Percentiles rank a stretch among this genome's conserved stretches.
Conservation (phyloP, 257 asterid genomes). For the Primulina eburnea region DNA sequence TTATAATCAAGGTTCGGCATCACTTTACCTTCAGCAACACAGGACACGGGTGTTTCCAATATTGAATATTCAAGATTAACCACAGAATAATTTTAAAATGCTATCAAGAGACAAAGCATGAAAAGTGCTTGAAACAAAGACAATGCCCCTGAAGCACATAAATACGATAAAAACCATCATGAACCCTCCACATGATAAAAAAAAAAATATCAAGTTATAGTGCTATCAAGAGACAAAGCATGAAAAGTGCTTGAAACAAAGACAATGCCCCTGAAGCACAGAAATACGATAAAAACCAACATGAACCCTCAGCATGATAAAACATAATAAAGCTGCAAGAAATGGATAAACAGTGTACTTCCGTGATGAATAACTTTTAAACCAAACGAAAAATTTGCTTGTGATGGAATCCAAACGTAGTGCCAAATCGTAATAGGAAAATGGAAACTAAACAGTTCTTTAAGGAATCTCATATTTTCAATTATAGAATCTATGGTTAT, state of each 20-base stretch:
- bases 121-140: too few species aligned
- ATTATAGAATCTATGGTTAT: not conserved
- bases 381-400: not conserved
- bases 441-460: slow-evolving; percentile 8
- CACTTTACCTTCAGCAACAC: not conserved
- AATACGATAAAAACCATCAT: too few species aligned
- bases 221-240: too few species aligned
- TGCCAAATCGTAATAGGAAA: not conserved
- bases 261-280: too few species aligned
- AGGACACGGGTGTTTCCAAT: not conserved
- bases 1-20: not conserved
- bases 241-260: too few species aligned
- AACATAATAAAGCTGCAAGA: slow-evolving; percentile 1
- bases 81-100: not conserved
- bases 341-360: not conserved
- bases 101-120: too few species aligned
- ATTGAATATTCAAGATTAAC: not conserved
- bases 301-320: not conserved
- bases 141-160: too few species aligned
- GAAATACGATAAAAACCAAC: not conserved
- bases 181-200: too few species aligned
- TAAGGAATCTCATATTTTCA: slow-evolving; percentile 13
- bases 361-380: not conserved
- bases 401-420: not conserved
- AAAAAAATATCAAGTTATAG: too few species aligned